Conservation (phyloP, 352 stramenopile genomes). For the Aphanomyces invadans region DNA sequence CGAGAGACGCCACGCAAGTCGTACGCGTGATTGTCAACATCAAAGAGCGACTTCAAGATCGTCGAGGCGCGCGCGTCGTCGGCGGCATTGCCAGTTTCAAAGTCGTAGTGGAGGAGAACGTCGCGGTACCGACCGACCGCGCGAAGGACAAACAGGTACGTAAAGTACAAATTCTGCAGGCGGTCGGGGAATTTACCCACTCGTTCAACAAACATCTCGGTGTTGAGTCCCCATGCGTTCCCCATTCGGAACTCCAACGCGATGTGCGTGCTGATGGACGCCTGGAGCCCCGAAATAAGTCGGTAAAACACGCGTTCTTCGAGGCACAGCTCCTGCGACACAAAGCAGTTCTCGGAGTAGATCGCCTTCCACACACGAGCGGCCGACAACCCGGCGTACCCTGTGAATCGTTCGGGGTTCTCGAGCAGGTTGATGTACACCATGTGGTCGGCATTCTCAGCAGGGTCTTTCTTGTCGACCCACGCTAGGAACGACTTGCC, state of each 20-base stretch:
- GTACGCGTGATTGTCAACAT: slow-evolving; percentile 43
- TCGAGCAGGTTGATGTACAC: slow-evolving; percentile 93
- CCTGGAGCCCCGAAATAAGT: slow-evolving; percentile 93
- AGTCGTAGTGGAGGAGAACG: slow-evolving; percentile 92
- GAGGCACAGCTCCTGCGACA: slow-evolving; percentile 72
- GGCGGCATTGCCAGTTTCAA: slow-evolving; percentile 87
- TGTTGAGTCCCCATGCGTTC: slow-evolving; percentile 60
- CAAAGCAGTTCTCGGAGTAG: slow-evolving; percentile 97
- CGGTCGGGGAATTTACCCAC: slow-evolving; percentile 90
- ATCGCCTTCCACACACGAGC: slow-evolving; percentile 95
- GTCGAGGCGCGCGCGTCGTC: slow-evolving; percentile 68
- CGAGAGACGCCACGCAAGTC: slow-evolving; percentile 40
- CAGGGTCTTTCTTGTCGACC: slow-evolving; percentile 53
- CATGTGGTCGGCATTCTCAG: slow-evolving; percentile 56
- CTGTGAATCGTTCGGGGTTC: slow-evolving; percentile 98
- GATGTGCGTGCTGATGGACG: slow-evolving; percentile 94
- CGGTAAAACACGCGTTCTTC: slow-evolving; percentile 96
- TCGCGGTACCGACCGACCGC: slow-evolving; percentile 89
- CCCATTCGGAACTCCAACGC: slow-evolving; percentile 76
- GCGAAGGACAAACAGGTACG: slow-evolving; percentile 95
- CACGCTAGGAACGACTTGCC: slow-evolving; percentile 52
- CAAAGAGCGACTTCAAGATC: slow-evolving; percentile 62
- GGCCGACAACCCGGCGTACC: slow-evolving; percentile 90
- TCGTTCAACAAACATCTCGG: slow-evolving; percentile 75
- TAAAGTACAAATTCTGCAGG: slow-evolving; percentile 97